Base-by-base conservation (phyloP, 441 rosid genomes). In the Erodium moschatum region DNA sequence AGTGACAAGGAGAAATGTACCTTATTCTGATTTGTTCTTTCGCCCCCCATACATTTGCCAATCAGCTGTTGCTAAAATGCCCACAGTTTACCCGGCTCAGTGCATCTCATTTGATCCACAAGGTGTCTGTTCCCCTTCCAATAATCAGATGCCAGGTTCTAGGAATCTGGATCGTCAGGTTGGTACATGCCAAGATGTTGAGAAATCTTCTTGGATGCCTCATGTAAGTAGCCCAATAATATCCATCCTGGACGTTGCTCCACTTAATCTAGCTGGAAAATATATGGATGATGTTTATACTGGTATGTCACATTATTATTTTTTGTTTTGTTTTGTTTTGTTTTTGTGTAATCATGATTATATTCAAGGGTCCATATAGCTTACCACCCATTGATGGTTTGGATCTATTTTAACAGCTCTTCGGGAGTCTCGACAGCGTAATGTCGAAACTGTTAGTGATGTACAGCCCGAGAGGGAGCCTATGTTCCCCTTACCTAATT, bases 161-260 rank as follows among this genome's bases (percentile, higher is more conserved):
- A 72, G 72, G 54, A 66, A 70, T 21, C 65, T 13, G 65, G 68
- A 66, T 61, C 63, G 64, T 67, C 80, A 69, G 67, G 62, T 21
- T 69, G 75, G 38, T 75, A 70, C 83, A 71, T 69, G 69, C 31
- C 84, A 68, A 68, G 40, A 64, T 29, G 64, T 67, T 71, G 68
- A 67, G 16, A 68, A 72, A 69, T 73, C 76, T 71, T 72, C 60
- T 9, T 89, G 88, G 96, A 65, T 70, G 64, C 89, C 89, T 67
- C 73, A 62, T 66, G 33, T 82, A 74, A 70, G 71, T 78, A 76
- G 78, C 76, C 80, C 88, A 2, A 56, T 84, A 75, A 29, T 85
- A 52, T 79, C 96, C 3, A 76, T 90, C 74, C 71, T 86, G 70
- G 91, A 85, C 79, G 85, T 85, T 68, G 84, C 89, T 65, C 87